Conservation (phyloP, 495 filamentous ascomycete genomes). For the Lophiotrema nucula region DNA sequence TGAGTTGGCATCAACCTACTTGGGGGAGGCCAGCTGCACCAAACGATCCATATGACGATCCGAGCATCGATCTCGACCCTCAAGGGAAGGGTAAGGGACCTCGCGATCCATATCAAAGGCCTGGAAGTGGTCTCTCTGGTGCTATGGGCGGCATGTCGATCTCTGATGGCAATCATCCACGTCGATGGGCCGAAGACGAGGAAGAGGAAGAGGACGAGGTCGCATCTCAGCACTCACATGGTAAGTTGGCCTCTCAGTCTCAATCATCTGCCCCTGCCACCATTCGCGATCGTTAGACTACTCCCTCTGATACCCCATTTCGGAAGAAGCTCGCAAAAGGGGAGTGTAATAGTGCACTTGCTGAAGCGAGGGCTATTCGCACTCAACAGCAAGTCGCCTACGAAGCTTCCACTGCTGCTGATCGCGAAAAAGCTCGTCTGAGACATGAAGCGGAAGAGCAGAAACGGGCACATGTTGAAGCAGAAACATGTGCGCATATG, state of each 20-base stretch:
- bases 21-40: not conserved
- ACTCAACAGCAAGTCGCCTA: not conserved
- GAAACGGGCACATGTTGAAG: too few species aligned
- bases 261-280: not conserved
- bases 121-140: not conserved
- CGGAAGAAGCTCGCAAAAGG: too few species aligned
- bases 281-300: too few species aligned
- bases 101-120: not conserved
- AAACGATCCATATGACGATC: not conserved
- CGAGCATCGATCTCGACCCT: not conserved
- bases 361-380: too few species aligned
- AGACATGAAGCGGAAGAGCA: too few species aligned
- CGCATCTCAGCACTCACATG: too few species aligned
- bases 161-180: not conserved
- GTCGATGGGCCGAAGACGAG: not conserved
- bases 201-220: too few species aligned
- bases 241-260: not conserved
- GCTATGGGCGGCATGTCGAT: not conserved
- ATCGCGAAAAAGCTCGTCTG: not conserved
- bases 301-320: too few species aligned
- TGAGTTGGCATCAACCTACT: not conserved
- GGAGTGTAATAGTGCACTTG: too few species aligned
- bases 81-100: not conserved
- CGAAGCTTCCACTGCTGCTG: not conserved
- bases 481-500: too few species aligned